A percentile compares a stretch with the other conserved stretches of the same genome.
These are phyloP conservation scores for Alternaria novae-zelandiae DNA, from an alignment of 2,329 filamentous ascomycete genomes.

Conservation along the genomic window DNA sequence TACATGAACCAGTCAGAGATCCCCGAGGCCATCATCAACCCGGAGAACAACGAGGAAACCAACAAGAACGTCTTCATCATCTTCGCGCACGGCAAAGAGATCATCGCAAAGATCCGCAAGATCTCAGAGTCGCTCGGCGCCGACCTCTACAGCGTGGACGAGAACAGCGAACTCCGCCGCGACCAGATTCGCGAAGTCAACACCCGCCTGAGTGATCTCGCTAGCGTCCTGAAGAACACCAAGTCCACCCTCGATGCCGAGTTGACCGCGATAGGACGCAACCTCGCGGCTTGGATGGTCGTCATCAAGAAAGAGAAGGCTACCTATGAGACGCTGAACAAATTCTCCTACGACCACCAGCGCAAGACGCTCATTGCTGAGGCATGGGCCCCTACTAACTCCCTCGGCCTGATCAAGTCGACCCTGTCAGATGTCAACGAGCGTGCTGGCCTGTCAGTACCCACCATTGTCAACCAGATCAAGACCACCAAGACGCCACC, in stretches of 20 bases:
- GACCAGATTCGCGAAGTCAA: constrained; percentile 99
- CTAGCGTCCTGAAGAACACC: constrained; percentile 92
- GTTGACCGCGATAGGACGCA: constrained; percentile 90
- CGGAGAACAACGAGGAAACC: constrained; percentile 87
- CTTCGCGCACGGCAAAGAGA: constrained; percentile 97
- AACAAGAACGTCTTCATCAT: constrained; percentile 99
- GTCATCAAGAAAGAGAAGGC: constrained; percentile 98
- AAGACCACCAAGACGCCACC: constrained; percentile 96
- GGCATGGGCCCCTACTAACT: constrained; percentile 95
- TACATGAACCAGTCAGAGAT: constrained; percentile 99
- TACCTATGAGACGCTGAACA: constrained; percentile 92
- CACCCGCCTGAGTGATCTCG: constrained; percentile 85
- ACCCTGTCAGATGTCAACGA: constrained; percentile 97
- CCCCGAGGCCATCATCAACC: constrained; percentile 88
- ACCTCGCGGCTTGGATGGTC: constrained; percentile 95
- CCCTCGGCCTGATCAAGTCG: constrained; percentile 85
- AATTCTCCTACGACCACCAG: constrained; percentile 95
- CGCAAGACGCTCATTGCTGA: constrained; percentile 96
- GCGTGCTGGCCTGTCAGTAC: constrained; percentile 91
- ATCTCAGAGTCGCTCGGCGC: constrained; percentile 97
- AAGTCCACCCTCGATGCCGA: constrained; percentile 93
- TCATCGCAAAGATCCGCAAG: constrained; percentile 97
- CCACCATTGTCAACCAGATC: constrained; percentile 98
- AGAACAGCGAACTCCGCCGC: constrained; percentile 92
- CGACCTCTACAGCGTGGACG: constrained; percentile 94